phyloP scores from a whole-genome alignment of 768 basidiomycete genomes.

The Agrocybe praecox region DNA sequence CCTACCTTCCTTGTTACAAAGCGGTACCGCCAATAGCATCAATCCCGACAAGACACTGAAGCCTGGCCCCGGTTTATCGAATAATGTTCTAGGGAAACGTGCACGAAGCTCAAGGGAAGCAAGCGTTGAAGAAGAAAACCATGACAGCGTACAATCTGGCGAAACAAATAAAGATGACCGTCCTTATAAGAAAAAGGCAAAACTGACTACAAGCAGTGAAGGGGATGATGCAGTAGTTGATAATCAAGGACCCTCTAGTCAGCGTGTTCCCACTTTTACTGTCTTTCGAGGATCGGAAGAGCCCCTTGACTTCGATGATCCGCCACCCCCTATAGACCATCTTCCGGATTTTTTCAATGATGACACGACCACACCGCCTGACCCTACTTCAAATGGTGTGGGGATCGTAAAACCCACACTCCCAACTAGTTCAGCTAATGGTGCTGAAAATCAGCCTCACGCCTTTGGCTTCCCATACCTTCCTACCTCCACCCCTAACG shows the following conservation, averaged over 20 bases:
- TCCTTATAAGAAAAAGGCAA: slow-evolving; percentile 58
- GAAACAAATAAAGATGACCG: slow-evolving; percentile 38
- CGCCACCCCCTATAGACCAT: slow-evolving; percentile 51
- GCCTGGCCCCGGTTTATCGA: slow-evolving; percentile 41
- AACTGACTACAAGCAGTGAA: slow-evolving; percentile 21
- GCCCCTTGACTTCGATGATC: slow-evolving; percentile 35
- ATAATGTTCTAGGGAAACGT: slow-evolving; percentile 66
- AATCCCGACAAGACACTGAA: slow-evolving; percentile 12
- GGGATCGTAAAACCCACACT: slow-evolving; percentile 16
- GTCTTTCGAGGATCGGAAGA: slow-evolving; percentile 22
- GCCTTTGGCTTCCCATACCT: slow-evolving; percentile 56
- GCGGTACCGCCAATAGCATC: slow-evolving; percentile 7
- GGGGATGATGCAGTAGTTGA: slow-evolving; percentile 5
- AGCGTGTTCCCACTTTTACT: slow-evolving; percentile 14
- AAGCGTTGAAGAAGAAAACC: slow-evolving; percentile 42
- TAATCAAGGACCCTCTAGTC: slow-evolving; percentile 13
- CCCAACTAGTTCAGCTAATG: slow-evolving; percentile 49
- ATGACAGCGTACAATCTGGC: slow-evolving; percentile 35
- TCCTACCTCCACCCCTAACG: slow-evolving; percentile 53
- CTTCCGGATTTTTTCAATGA: slow-evolving; percentile 55
- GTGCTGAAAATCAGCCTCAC: slow-evolving; percentile 54
- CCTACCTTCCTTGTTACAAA: slow-evolving; percentile 17
- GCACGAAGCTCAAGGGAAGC: slow-evolving; percentile 54
- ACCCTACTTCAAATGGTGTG: slow-evolving; percentile 13
- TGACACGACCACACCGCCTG: slow-evolving; percentile 39